Evolutionary conservation across 2,329 filamentous ascomycete species (phyloP).

Genomic region (Scedosporium minutisporum): DNA sequence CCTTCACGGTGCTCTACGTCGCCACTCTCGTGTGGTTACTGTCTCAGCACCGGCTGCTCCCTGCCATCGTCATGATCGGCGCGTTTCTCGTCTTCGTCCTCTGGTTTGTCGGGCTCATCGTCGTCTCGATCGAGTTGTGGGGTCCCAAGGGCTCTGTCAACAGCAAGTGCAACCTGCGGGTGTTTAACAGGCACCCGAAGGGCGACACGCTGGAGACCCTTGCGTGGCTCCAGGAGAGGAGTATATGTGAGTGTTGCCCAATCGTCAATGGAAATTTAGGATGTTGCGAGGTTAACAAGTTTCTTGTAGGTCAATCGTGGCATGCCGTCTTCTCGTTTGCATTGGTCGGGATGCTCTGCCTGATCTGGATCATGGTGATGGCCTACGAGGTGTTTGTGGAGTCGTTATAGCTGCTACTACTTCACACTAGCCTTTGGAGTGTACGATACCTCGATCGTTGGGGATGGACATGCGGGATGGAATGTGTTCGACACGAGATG

Average conservation of each 20-base stretch:
- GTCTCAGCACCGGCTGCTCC: conserved; percentile 48
- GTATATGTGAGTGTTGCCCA: conserved; percentile 44
- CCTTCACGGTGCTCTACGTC: conserved; percentile 58
- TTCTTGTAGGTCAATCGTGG: conserved; percentile 46
- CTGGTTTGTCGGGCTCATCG: conserved; percentile 58
- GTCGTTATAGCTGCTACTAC: not conserved
- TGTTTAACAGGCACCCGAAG: conserved; percentile 39
- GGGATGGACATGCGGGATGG: not conserved
- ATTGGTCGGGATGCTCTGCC: conserved; percentile 48
- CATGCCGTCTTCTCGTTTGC: conserved; percentile 55
- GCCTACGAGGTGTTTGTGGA: conserved; percentile 51
- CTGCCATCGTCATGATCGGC: conserved; percentile 53
- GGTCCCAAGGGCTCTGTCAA: conserved; percentile 49
- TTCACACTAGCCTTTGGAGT: not conserved
- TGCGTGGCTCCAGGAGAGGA: conserved; percentile 54
- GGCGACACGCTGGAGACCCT: conserved; percentile 46
- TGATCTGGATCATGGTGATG: conserved; percentile 62
- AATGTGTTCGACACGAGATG: too few relatives aligned
- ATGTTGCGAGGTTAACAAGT: not conserved
- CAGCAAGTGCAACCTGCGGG: conserved; percentile 47
- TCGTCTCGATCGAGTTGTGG: conserved; percentile 54
- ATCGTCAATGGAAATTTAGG: too few relatives aligned
- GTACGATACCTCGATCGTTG: not conserved
- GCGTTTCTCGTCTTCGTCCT: conserved; percentile 57
- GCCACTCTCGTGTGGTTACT: conserved; percentile 54